These are phyloP conservation scores for Bertia moriformis DNA, from an alignment of 2,329 filamentous ascomycete species.

Conservation along the genomic window DNA sequence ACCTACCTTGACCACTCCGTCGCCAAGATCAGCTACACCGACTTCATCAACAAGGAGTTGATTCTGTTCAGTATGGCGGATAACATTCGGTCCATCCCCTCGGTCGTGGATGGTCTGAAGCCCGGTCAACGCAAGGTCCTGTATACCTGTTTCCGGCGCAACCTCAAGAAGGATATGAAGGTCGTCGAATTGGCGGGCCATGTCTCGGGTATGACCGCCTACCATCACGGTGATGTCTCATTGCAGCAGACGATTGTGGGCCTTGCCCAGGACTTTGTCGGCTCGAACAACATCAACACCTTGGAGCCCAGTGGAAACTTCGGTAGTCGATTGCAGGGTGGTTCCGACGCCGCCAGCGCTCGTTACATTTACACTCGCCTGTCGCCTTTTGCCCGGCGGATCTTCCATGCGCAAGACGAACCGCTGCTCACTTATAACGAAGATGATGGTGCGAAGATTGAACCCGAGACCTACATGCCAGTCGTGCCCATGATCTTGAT, in stretches of 20 bases:
- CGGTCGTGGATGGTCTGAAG: constrained; percentile 85
- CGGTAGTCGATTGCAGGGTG: constrained; percentile 86
- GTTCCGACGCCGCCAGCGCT: constrained; percentile 81
- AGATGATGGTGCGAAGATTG: constrained; percentile 78
- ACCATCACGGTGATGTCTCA: constrained; percentile 87
- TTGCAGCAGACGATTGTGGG: constrained; percentile 94
- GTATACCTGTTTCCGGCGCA: constrained; percentile 84
- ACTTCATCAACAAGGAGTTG: constrained; percentile 94
- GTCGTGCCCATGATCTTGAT: constrained; percentile 83
- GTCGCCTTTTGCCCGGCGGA: constrained; percentile 77
- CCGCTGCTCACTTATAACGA: constrained; percentile 70
- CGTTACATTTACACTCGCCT: constrained; percentile 96
- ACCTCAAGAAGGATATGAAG: constrained; percentile 87
- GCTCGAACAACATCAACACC: constrained; percentile 93
- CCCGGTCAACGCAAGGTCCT: constrained; percentile 95
- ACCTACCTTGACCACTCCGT: constrained; percentile 81
- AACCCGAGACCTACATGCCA: constrained; percentile 75
- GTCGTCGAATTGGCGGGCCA: constrained; percentile 89
- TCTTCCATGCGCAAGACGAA: constrained; percentile 76
- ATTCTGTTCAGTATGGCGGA: constrained; percentile 99
- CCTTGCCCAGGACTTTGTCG: constrained; percentile 85
- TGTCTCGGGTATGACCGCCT: constrained; percentile 78
- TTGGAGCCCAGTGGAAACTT: constrained; percentile 96
- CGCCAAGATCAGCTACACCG: constrained; percentile 67
- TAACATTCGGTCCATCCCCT: constrained; percentile 92